A percentile compares a stretch with the other conserved stretches of the same genome.
phyloP scores from a whole-genome alignment of 1,284 basidiomycete genomes.

The Trametes hirsuta region DNA sequence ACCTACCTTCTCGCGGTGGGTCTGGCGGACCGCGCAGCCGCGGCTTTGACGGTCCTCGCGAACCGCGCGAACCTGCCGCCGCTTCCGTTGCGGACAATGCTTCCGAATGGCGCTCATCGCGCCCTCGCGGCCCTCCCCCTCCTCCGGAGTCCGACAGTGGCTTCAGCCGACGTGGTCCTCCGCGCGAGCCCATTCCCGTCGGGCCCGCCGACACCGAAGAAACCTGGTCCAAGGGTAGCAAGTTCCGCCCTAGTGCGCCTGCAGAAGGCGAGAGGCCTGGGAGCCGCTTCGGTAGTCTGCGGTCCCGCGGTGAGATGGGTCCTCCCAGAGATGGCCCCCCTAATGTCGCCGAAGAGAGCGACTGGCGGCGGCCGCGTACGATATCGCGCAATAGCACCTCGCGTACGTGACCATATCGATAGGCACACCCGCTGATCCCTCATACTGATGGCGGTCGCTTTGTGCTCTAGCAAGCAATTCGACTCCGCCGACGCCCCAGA shows the following conservation, averaged over 20 bases:
- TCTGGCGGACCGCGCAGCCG: slow-evolving; percentile 46
- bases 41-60: slow-evolving; percentile 57
- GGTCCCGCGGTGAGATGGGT: slow-evolving; percentile 54
- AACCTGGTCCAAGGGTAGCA: slow-evolving; percentile 70
- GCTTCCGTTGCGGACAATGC: slow-evolving; percentile 57
- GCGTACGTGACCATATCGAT: slow-evolving; percentile 47
- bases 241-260: slow-evolving; percentile 61
- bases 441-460: background rate
- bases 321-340: slow-evolving; percentile 46
- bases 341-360: slow-evolving; percentile 46
- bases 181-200: slow-evolving; percentile 46
- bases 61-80: slow-evolving; percentile 50
- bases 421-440: background rate
- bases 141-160: slow-evolving; percentile 50
- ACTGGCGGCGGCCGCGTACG: slow-evolving; percentile 60
- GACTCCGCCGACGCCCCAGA: slow-evolving; percentile 79
- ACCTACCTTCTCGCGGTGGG: slow-evolving; percentile 56
- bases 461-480: slow-evolving; percentile 60
- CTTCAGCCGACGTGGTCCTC: slow-evolving; percentile 58
- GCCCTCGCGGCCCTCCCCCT: slow-evolving; percentile 45
- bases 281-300: slow-evolving; percentile 54
- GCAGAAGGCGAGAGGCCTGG: slow-evolving; percentile 42
- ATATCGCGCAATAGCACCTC: slow-evolving; percentile 55
- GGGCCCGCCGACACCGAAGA: slow-evolving; percentile 78
- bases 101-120: slow-evolving; percentile 73